phyloP scores from a whole-genome alignment of 2,329 filamentous ascomycete species.

The Nemania diffusa region DNA sequence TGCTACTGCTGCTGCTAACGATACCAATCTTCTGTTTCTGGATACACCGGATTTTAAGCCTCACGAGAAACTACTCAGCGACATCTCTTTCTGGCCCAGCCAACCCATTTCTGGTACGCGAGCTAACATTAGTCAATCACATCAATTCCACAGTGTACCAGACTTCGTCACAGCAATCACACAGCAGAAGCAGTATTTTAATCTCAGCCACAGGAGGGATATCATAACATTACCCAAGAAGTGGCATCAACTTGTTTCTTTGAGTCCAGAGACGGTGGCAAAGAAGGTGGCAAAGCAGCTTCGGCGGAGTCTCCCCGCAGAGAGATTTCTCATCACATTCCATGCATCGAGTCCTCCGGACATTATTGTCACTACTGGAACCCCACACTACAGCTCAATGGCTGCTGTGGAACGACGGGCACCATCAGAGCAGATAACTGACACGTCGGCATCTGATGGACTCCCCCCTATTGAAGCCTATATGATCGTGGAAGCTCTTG shows the following conservation, averaged over 20 bases:
- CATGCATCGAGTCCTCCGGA: conserved; percentile 12
- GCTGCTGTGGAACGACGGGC: conserved; percentile 20
- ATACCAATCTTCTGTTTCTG: conserved; percentile 23
- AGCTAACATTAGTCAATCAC: conserved; percentile 20
- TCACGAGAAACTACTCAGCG: conserved; percentile 25
- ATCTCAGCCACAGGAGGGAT: conserved; percentile 14
- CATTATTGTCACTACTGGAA: conserved; percentile 17
- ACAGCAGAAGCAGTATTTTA: conserved; percentile 15
- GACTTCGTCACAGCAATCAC: conserved; percentile 13
- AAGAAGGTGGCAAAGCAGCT: conserved; percentile 24
- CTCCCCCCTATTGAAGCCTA: conserved; percentile 18
- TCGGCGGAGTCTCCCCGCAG: conserved; percentile 21
- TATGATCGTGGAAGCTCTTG: conserved; percentile 26
- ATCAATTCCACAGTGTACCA: conserved; percentile 16
- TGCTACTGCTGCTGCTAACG: conserved; percentile 19
- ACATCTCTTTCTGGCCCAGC: conserved; percentile 18
- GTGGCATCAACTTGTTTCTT: conserved; percentile 11
- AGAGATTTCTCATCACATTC: conserved; percentile 27
- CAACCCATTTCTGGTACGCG: conserved; percentile 7
- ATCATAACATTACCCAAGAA: conserved; percentile 21
- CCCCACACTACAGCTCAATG: conserved; percentile 22
- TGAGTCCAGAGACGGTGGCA: conserved; percentile 14
- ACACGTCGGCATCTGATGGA: conserved; percentile 26
- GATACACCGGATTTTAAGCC: conserved; percentile 26
- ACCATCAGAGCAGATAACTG: conserved; percentile 6